phyloP scores from a whole-genome alignment of 2,329 filamentous ascomycete genomes.

The Iodosphaeria phyllophila region DNA sequence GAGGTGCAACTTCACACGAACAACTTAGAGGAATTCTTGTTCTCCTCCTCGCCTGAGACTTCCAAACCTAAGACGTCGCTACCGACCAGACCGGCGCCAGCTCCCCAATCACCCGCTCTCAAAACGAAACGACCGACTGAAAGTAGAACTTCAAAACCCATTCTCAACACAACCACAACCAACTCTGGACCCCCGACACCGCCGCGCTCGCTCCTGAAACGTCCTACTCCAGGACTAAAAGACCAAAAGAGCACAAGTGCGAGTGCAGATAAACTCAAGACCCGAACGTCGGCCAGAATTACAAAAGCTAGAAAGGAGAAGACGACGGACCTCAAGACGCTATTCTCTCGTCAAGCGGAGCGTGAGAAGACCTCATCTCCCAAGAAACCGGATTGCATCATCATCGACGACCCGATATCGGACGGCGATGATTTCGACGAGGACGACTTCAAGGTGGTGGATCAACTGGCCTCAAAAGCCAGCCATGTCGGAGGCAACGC shows the following conservation, averaged over 20 bases:
- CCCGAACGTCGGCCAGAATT: constrained; percentile 9
- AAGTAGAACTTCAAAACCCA: too few relatives aligned
- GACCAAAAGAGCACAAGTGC: constrained; percentile 19
- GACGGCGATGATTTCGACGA: constrained; percentile 39
- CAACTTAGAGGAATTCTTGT: constrained; percentile 32
- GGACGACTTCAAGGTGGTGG: too few relatives aligned
- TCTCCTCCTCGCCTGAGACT: constrained; percentile 26
- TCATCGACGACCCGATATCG: constrained; percentile 37
- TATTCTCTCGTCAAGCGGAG: constrained; percentile 44
- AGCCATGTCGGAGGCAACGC: constrained; percentile 38
- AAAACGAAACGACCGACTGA: too few relatives aligned
- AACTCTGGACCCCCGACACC: constrained; percentile 5
- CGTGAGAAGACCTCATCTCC: constrained; percentile 19
- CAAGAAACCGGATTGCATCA: constrained; percentile 22
- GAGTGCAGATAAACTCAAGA: constrained; percentile 25
- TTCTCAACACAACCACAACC: constrained; percentile 7
- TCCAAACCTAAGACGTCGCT: constrained; percentile 11
- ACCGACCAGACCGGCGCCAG: constrained; percentile 7
- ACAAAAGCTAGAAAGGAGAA: constrained; percentile 22
- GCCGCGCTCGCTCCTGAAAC: constrained; percentile 9
- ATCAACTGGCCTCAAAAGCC: constrained; percentile 26
- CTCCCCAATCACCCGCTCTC: constrained; percentile 6
- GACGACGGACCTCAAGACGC: constrained; percentile 34
- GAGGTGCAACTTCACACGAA: constrained; percentile 20
- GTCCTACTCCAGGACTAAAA: constrained; percentile 7